phyloP scores from a whole-genome alignment of 2,329 filamentous ascomycete genomes.

The Colletotrichum sp. region DNA sequence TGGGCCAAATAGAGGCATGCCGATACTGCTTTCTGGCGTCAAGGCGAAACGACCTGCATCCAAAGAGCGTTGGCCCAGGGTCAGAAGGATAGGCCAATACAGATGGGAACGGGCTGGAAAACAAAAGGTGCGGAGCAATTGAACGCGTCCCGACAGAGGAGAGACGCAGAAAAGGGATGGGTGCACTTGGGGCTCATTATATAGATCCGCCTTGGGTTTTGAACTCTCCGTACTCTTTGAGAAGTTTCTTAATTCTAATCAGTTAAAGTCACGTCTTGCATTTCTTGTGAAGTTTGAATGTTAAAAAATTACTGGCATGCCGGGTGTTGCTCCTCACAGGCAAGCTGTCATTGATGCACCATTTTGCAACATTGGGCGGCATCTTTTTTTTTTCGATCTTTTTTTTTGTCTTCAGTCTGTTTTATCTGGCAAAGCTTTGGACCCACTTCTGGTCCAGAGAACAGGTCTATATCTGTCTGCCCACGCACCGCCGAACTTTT shows the following conservation, averaged over 20 bases:
- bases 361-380: not conserved
- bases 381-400: not conserved
- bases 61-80: not conserved
- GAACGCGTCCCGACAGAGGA: not conserved
- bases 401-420: conserved; percentile 16
- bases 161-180: not conserved
- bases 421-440: not conserved
- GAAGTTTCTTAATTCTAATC: conserved; percentile 16
- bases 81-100: not conserved
- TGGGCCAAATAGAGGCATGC: not conserved
- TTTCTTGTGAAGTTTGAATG: not conserved
- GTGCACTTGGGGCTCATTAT: not conserved
- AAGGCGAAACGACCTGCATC: not conserved
- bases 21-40: not conserved
- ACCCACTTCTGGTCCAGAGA: not conserved
- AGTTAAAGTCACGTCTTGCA: not conserved
- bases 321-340: not conserved
- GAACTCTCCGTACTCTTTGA: not conserved
- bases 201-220: conserved; percentile 13
- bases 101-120: not conserved
- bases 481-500: not conserved
- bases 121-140: not conserved
- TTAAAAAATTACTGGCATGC: not conserved
- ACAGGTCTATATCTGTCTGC: not conserved
- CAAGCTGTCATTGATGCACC: not conserved